A percentile compares a stretch with the other conserved stretches of the same genome.
These are phyloP conservation scores for Talaromyces funiculosus DNA, from an alignment of 2,329 filamentous ascomycete species.

Conservation along the genomic window DNA sequence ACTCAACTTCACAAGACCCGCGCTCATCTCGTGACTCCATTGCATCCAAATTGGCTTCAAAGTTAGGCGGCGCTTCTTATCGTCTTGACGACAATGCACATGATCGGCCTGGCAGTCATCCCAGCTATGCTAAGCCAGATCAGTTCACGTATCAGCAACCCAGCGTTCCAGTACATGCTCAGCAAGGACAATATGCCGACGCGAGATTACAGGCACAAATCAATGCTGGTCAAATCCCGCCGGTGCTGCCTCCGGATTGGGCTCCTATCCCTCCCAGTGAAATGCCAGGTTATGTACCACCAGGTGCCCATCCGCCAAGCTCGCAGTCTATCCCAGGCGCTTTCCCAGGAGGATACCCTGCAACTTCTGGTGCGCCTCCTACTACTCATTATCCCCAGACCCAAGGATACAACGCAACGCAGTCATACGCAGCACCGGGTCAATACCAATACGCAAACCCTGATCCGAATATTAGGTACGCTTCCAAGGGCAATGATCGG, in stretches of 20 bases:
- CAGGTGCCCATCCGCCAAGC: slow-evolving; percentile 23
- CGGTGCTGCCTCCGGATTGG: slow-evolving; percentile 27
- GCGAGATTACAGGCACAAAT: slow-evolving; percentile 13
- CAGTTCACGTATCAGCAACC: slow-evolving; percentile 30
- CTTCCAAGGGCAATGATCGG: slow-evolving; percentile 9
- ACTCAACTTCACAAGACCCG: slow-evolving; percentile 7
- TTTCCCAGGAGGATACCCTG: slow-evolving; percentile 13
- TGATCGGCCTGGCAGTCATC: slow-evolving; percentile 22
- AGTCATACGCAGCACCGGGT: slow-evolving; percentile 28
- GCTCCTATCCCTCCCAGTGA: slow-evolving; percentile 36
- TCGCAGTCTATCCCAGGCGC: slow-evolving; percentile 13
- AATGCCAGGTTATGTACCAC: slow-evolving; percentile 39
- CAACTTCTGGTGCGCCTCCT: neutral
- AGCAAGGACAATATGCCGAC: slow-evolving; percentile 16
- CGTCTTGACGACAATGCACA: slow-evolving; percentile 16
- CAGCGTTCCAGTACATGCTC: slow-evolving; percentile 16
- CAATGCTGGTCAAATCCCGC: slow-evolving; percentile 15
- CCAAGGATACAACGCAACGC: slow-evolving; percentile 6
- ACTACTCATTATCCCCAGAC: slow-evolving; percentile 3
- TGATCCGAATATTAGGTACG: slow-evolving; percentile 36
- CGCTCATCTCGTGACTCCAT: slow-evolving; percentile 14
- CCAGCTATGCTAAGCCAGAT: slow-evolving; percentile 31
- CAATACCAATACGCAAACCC: slow-evolving; percentile 37
- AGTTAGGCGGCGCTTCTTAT: slow-evolving; percentile 12
- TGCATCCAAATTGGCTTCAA: slow-evolving; percentile 5